phyloP scores from a whole-genome alignment of 2,329 filamentous ascomycete species.

The Fusarium brachygibbosum region DNA sequence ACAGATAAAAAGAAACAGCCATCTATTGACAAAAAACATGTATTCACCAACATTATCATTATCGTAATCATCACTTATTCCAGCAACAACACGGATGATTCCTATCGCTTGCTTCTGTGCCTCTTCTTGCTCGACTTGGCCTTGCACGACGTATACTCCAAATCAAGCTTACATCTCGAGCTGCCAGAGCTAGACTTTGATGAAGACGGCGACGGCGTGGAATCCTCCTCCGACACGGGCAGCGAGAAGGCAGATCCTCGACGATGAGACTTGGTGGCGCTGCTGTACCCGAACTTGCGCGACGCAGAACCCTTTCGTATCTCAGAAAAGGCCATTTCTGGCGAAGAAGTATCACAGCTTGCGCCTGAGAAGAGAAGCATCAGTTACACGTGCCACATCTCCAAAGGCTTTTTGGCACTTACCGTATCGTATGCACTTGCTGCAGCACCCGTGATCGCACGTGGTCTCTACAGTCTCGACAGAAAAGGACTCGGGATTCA shows the following conservation, averaged over 20 bases:
- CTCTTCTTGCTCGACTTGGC: slow-evolving; percentile 48
- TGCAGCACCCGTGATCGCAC: slow-evolving; percentile 68
- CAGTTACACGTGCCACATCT: not conserved
- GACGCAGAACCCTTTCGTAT: slow-evolving; percentile 55
- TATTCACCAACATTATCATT: not conserved
- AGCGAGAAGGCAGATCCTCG: slow-evolving; percentile 50
- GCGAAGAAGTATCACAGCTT: slow-evolving; percentile 50
- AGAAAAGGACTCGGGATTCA: slow-evolving; percentile 51
- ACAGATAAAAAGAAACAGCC: not conserved
- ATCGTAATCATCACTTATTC: not conserved
- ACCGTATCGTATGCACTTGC: slow-evolving; percentile 62
- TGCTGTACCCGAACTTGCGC: slow-evolving; percentile 55
- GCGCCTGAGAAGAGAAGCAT: slow-evolving; percentile 46
- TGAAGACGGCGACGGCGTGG: slow-evolving; percentile 40
- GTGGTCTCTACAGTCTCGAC: slow-evolving; percentile 57
- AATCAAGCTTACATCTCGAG: slow-evolving; percentile 48
- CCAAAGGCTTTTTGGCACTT: not conserved
- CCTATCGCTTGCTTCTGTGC: slow-evolving; percentile 45
- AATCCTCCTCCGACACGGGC: slow-evolving; percentile 27
- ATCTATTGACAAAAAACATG: not conserved
- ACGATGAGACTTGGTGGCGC: slow-evolving; percentile 50
- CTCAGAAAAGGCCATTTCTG: slow-evolving; percentile 56
- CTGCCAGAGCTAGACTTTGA: slow-evolving; percentile 42
- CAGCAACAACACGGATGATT: not conserved
- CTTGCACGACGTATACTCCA: slow-evolving; percentile 51